Conservation (phyloP, 2,329 filamentous ascomycete species). For the Drechslerella stenobrocha region DNA sequence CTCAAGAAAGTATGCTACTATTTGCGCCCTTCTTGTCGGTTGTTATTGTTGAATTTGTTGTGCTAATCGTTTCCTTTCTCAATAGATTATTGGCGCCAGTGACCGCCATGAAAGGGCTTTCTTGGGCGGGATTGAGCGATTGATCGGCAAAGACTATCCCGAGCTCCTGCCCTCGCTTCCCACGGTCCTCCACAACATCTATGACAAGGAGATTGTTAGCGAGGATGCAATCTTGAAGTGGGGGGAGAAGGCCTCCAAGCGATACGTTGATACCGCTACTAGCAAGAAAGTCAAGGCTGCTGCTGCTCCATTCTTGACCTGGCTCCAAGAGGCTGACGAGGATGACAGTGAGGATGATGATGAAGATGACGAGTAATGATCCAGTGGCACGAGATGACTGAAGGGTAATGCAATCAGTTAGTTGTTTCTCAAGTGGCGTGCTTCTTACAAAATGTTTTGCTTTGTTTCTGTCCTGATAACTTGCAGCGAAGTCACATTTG, state of each 20-base stretch:
- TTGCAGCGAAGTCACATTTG: too few relatives aligned
- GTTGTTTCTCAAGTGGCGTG: neutral
- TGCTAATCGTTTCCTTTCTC: constrained; percentile 57
- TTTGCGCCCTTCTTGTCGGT: too few relatives aligned
- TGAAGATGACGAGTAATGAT: constrained; percentile 19
- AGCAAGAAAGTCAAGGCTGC: constrained; percentile 96
- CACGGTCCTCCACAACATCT: constrained; percentile 85
- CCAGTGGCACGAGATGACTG: too few relatives aligned
- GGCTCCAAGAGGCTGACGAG: constrained; percentile 83
- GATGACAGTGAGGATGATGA: constrained; percentile 67
- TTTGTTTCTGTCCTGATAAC: neutral
- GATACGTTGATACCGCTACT: constrained; percentile 85
- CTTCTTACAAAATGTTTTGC: neutral
- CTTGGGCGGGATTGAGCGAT: constrained; percentile 90
- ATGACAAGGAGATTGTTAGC: constrained; percentile 82
- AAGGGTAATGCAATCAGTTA: constrained; percentile 11
- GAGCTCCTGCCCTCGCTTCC: constrained; percentile 77
- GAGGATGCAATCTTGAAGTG: constrained; percentile 89
- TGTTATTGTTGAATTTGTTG: neutral
- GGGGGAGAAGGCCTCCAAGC: constrained; percentile 87
- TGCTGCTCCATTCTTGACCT: constrained; percentile 88
- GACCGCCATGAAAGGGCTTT: constrained; percentile 95
- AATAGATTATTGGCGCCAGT: constrained; percentile 61
- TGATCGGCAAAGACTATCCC: constrained; percentile 78
- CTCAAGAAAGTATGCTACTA: constrained; percentile 84